phyloP scores from a whole-genome alignment of 495 filamentous ascomycete genomes.

The Hypoxylon fragiforme region DNA sequence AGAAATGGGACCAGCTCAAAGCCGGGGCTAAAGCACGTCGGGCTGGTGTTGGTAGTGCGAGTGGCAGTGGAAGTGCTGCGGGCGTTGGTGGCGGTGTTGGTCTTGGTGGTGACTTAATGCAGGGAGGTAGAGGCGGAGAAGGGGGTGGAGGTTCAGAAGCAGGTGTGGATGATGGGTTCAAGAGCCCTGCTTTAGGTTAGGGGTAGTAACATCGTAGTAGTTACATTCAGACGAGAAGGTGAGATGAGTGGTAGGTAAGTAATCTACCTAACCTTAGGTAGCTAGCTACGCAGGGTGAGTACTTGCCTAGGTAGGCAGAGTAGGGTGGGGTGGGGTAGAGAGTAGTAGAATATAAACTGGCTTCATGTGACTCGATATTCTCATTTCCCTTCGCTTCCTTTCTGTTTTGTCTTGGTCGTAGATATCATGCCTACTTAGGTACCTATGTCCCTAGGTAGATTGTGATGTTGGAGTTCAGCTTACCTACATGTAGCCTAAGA shows the following conservation, averaged over 20 bases:
- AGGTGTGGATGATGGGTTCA: conserved; percentile 20
- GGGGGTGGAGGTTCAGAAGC: conserved; percentile 7
- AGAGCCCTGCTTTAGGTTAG: conserved; percentile 21
- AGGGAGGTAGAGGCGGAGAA: conserved; percentile 1
- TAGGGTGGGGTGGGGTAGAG: neutral
- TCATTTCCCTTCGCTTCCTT: neutral
- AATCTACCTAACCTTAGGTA: too few species aligned
- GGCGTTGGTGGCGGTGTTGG: neutral
- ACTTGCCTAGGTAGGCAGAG: neutral
- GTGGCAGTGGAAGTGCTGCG: conserved; percentile 3
- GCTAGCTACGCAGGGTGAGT: too few species aligned
- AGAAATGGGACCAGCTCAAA: conserved; percentile 84
- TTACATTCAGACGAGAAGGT: neutral
- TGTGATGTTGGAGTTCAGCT: too few species aligned
- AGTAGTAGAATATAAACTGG: neutral
- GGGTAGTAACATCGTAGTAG: neutral
- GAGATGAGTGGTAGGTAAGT: neutral
- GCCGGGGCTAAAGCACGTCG: conserved; percentile 73
- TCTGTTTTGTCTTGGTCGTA: neutral
- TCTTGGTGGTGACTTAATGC: neutral
- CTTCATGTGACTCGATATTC: neutral
- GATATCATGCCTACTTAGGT: neutral
- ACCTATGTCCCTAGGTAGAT: too few species aligned
- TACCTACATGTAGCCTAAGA: too few species aligned
- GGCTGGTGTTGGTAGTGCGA: conserved; percentile 46